Evolutionary conservation across 208 protist genomes (phyloP).

Genomic region (Strigomonas galati): DNA sequence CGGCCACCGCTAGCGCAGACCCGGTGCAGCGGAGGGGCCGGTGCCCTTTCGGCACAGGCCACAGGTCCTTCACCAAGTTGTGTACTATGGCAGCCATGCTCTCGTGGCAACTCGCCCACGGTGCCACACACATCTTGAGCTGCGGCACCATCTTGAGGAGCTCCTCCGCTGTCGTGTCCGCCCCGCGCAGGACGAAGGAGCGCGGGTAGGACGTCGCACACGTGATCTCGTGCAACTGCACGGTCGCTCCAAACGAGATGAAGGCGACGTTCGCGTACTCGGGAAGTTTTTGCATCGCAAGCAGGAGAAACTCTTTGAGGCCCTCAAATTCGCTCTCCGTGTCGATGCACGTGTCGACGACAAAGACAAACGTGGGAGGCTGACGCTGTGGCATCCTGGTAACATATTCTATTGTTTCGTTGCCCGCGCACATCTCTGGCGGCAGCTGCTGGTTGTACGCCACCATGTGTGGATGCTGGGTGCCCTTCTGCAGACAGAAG

Average conservation of each 20-base stretch:
- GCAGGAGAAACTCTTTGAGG: conserved; percentile 92
- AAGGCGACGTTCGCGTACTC: conserved; percentile 92
- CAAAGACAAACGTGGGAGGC: conserved; percentile 91
- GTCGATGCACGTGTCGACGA: conserved; percentile 97
- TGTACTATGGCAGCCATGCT: conserved; percentile 92
- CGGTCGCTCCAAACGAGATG: conserved; percentile 98
- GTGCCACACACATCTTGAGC: conserved; percentile 70
- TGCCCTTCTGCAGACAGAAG: conserved; percentile 93
- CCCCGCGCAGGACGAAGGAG: conserved; percentile 75
- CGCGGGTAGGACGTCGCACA: conserved; percentile 75
- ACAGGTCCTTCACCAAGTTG: conserved; percentile 93
- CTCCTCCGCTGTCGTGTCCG: conserved; percentile 56
- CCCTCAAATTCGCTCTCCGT: conserved; percentile 92
- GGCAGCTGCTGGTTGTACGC: conserved; percentile 76
- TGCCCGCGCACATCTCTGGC: conserved; percentile 83
- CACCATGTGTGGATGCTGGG: conserved; percentile 94
- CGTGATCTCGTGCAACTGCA: conserved; percentile 87
- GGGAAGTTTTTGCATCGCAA: conserved; percentile 92
- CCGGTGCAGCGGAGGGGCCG: conserved; percentile 96
- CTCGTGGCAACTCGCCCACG: conserved; percentile 55
- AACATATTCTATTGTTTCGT: conserved; percentile 96
- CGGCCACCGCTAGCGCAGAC: conserved; percentile 94
- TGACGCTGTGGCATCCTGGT: conserved; percentile 40
- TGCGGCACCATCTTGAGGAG: conserved; percentile 48
- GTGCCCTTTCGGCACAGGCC: conserved; percentile 90